A percentile compares a stretch with the other conserved stretches of the same genome.
phyloP scores from a whole-genome alignment of 164 flowering plant genomes.

The Kingdonia uniflora region DNA sequence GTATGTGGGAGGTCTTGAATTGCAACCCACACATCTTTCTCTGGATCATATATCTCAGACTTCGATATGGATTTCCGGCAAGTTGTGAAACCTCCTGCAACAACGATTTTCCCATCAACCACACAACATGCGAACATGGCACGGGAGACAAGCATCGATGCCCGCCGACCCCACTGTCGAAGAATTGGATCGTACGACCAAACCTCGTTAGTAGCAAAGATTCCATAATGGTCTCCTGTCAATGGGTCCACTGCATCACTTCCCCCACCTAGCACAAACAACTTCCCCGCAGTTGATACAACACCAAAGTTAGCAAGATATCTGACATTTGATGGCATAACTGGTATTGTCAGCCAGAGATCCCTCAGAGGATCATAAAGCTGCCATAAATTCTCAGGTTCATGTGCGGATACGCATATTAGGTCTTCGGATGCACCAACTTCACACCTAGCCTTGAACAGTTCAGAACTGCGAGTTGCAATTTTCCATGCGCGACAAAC shows the following conservation, averaged over 20 bases:
- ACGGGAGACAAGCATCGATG: slow-evolving; percentile 80
- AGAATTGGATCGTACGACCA: slow-evolving; percentile 79
- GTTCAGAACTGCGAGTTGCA: slow-evolving; percentile 58
- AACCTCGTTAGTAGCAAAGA: slow-evolving; percentile 83
- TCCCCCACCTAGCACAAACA: slow-evolving; percentile 90
- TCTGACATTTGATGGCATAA: slow-evolving; percentile 67
- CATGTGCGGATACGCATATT: slow-evolving; percentile 67
- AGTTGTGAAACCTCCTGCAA: slow-evolving; percentile 90
- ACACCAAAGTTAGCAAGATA: slow-evolving; percentile 81
- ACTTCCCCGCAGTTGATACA: slow-evolving; percentile 63
- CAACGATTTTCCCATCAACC: slow-evolving; percentile 72
- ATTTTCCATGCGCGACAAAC: slow-evolving; percentile 84
- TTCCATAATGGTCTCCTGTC: slow-evolving; percentile 92
- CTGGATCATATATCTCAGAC: slow-evolving; percentile 85
- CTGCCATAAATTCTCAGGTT: slow-evolving; percentile 91
- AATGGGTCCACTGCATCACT: slow-evolving; percentile 88
- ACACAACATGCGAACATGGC: slow-evolving; percentile 95
- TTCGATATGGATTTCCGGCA: slow-evolving; percentile 69
- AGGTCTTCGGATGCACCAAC: slow-evolving; percentile 66
- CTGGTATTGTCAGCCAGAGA: slow-evolving; percentile 78
- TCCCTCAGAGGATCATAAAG: slow-evolving; percentile 74
- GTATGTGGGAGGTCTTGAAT: slow-evolving; percentile 71
- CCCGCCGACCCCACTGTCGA: slow-evolving; percentile 49
- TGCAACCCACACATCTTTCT: slow-evolving; percentile 65
- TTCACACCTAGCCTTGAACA: slow-evolving; percentile 63